These are phyloP conservation scores for Zygosaccharomyces bisporus DNA, from an alignment of 805 yeast species.

Conservation along the genomic window DNA sequence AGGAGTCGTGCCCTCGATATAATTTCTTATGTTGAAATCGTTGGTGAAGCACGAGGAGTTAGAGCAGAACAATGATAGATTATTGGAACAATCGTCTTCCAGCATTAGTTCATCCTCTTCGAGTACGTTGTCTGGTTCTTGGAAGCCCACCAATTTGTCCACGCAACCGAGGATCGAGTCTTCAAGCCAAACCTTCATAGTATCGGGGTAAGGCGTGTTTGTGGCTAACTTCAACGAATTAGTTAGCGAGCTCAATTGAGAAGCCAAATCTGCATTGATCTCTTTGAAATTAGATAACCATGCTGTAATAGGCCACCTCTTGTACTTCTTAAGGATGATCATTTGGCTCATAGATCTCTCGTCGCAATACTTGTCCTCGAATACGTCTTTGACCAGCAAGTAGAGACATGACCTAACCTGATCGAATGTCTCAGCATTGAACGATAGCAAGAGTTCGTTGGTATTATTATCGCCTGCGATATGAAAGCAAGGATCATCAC, in stretches of 20 bases:
- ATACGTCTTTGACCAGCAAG: slow-evolving; percentile 22
- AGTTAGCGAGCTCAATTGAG: slow-evolving; percentile 22
- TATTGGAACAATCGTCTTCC: slow-evolving; percentile 4
- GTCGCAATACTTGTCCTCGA: slow-evolving; percentile 9
- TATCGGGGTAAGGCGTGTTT: slow-evolving; percentile 8
- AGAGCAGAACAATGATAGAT: slow-evolving; percentile 7
- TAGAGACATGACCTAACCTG: slow-evolving; percentile 25
- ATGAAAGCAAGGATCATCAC: slow-evolving; percentile 12
- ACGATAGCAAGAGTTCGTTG: slow-evolving; percentile 12
- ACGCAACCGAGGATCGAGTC: slow-evolving; percentile 16
- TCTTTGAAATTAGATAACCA: slow-evolving; percentile 16
- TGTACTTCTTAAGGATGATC: slow-evolving; percentile 25
- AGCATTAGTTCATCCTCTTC: slow-evolving; percentile 2
- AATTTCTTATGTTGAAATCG: slow-evolving; percentile 5
- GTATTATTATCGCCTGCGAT: slow-evolving; percentile 20
- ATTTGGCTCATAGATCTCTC: slow-evolving; percentile 14
- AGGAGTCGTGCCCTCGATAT: slow-evolving; percentile 5
- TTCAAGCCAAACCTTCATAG: slow-evolving; percentile 12
- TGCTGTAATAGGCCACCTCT: slow-evolving; percentile 14
- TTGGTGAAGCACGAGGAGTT: slow-evolving; percentile 8
- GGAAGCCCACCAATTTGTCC: slow-evolving; percentile 19
- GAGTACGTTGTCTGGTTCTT: slow-evolving; percentile 5
- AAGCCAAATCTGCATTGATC: slow-evolving; percentile 18
- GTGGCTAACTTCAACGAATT: slow-evolving; percentile 10
- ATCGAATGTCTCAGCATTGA: slow-evolving; percentile 12